Evolutionary conservation across 345 rosid species (phyloP), one percentile per base, ranked within the genome.

Genomic region (Pelargonium nanum): DNA sequence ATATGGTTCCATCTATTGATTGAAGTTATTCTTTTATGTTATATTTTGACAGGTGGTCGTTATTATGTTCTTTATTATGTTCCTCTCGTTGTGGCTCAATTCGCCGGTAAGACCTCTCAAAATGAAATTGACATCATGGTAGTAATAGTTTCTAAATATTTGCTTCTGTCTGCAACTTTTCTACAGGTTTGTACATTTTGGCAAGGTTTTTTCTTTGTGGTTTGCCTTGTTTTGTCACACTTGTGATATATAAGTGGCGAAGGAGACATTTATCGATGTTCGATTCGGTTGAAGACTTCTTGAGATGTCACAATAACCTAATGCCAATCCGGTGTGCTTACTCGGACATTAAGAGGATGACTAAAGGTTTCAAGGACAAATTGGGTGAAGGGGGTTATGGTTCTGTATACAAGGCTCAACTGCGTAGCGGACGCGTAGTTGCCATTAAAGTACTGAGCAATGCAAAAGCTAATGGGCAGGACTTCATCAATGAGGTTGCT

Each of bases 371-470:
- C 58, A 56, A 24, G 19, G 30, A 56, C 5, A 53, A 16, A 53
- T 20, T 53, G 4, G 56, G 56, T 5, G 56, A 53, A 53, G 56
- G 56, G 20, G 58, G 58, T 15, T 56, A 22, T 20, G 58, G 58
- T 22, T 56, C 58, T 24, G 58, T 56, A 1, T 56, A 56, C 28
- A 56, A 56, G 16, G 58, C 24, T 19, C 22, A 56, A 15, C 58
- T 56, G 4, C 12, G 28, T 12, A 56, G 58, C 10, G 58, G 58
- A 12, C 16, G 28, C 9, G 26, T 22, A 22, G 58, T 24, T 1
- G 58, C 58, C 7, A 24, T 56, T 13, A 56, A 56, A 24, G 17
- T 56, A 15, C 28, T 56, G 19, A 24, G 28, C 22, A 56, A 23
- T 10, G 6, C 32, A 1, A 23, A 56, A 24, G 26, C 28, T 10